phyloP scores from a whole-genome alignment of 208 protist species.

The Acanthamoeba sp. region DNA sequence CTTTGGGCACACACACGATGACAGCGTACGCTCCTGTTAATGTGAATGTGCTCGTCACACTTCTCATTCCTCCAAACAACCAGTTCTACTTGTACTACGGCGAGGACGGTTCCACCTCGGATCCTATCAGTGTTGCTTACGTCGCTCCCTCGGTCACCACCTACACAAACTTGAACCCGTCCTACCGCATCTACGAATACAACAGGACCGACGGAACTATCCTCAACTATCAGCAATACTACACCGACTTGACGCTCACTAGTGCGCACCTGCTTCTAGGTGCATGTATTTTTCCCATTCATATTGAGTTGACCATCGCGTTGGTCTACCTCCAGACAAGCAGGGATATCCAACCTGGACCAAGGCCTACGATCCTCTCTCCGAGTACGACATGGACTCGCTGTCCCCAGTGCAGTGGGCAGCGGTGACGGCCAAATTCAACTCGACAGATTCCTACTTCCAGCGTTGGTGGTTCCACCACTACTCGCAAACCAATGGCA shows the following conservation, averaged over 20 bases:
- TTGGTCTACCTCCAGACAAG: background rate
- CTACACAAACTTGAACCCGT: constrained; percentile 59
- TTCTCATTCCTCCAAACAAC: background rate
- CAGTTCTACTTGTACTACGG: constrained; percentile 31
- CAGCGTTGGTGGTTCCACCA: constrained; percentile 34
- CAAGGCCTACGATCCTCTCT: background rate
- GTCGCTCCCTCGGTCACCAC: constrained; percentile 50
- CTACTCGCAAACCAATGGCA: background rate
- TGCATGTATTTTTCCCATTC: background rate
- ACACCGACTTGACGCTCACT: constrained; percentile 17
- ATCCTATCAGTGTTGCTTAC: constrained; percentile 31
- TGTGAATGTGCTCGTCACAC: background rate
- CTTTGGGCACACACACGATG: constrained; percentile 46
- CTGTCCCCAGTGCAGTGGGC: constrained; percentile 32
- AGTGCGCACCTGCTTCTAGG: background rate
- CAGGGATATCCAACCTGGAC: constrained; percentile 14
- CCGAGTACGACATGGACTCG: constrained; percentile 3
- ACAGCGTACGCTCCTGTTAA: background rate
- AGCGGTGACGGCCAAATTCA: background rate
- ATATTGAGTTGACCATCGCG: background rate
- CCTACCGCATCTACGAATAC: constrained; percentile 39
- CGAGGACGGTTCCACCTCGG: background rate
- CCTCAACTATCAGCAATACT: constrained; percentile 62
- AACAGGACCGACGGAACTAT: constrained; percentile 3
- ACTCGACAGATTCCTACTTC: constrained; percentile 24